Conservation (phyloP, 768 basidiomycete species). For the Russula sp. region DNA sequence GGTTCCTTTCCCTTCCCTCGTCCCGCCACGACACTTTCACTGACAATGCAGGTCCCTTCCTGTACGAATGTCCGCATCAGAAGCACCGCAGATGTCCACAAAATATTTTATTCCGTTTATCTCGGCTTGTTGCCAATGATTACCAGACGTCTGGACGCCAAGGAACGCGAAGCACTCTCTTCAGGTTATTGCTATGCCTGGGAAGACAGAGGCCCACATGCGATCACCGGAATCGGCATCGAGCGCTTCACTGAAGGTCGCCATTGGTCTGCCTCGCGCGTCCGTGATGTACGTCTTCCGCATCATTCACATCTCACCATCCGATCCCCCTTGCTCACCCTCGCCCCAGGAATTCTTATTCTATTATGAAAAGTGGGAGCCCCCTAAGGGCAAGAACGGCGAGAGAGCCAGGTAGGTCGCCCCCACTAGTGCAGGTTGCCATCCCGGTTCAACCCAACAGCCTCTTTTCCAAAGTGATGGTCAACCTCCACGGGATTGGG, state of each 20-base stretch:
- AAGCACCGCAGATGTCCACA: slow-evolving; percentile 74
- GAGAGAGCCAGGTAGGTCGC: slow-evolving; percentile 32
- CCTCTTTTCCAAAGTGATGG: slow-evolving; percentile 35
- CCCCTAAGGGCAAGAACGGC: slow-evolving; percentile 40
- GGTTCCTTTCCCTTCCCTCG: slow-evolving; percentile 27
- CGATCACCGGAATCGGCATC: slow-evolving; percentile 78
- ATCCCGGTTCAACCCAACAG: slow-evolving; percentile 26
- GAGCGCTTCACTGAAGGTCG: slow-evolving; percentile 79
- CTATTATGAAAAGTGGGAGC: slow-evolving; percentile 51
- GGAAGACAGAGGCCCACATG: slow-evolving; percentile 83
- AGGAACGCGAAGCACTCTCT: slow-evolving; percentile 62
- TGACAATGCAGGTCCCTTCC: slow-evolving; percentile 70
- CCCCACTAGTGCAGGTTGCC: slow-evolving; percentile 24
- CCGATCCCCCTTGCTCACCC: slow-evolving; percentile 12
- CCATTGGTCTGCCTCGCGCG: slow-evolving; percentile 81
- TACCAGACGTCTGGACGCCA: slow-evolving; percentile 76
- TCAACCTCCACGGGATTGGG: slow-evolving; percentile 43
- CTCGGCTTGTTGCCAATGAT: slow-evolving; percentile 67
- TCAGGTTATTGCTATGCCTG: slow-evolving; percentile 84
- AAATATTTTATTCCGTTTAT: slow-evolving; percentile 77
- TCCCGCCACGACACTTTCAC: slow-evolving; percentile 31
- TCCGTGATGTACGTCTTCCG: slow-evolving; percentile 44
- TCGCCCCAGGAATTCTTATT: slow-evolving; percentile 51
- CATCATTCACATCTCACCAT: slow-evolving; percentile 6
- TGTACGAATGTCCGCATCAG: slow-evolving; percentile 73